A percentile compares a stretch with the other conserved stretches of the same genome.
Conservation (phyloP, 805 yeast species). For the Candida ulmi region DNA sequence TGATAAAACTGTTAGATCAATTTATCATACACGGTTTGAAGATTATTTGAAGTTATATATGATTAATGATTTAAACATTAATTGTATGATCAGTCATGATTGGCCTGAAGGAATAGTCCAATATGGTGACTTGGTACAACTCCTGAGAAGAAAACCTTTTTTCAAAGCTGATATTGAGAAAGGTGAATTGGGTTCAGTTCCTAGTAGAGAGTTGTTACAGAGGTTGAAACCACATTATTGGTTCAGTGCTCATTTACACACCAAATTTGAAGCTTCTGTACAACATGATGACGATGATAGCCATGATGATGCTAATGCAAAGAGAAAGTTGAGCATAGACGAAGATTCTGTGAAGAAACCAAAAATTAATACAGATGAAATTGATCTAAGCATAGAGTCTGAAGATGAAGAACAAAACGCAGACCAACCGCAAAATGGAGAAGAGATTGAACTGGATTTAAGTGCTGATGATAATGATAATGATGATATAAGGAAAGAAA, state of each 20-base stretch:
- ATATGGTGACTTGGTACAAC: slow-evolving; percentile 48
- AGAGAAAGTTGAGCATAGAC: slow-evolving; percentile 9
- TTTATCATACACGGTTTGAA: slow-evolving; percentile 60
- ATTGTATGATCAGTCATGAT: slow-evolving; percentile 77
- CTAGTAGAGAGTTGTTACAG: slow-evolving; percentile 49
- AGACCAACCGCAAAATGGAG: no score
- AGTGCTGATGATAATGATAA: slow-evolving; percentile 1
- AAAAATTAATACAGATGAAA: slow-evolving; percentile 19
- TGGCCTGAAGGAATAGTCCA: slow-evolving; percentile 85
- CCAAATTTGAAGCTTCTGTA: slow-evolving; percentile 55
- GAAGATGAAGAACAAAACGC: background rate
- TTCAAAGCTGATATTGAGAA: slow-evolving; percentile 58
- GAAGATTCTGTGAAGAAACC: slow-evolving; percentile 7
- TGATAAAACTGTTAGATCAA: slow-evolving; percentile 42
- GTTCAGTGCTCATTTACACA: slow-evolving; percentile 91
- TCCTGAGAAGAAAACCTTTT: slow-evolving; percentile 59
- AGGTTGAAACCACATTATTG: slow-evolving; percentile 61
- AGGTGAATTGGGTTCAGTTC: slow-evolving; percentile 67
- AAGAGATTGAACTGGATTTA: slow-evolving; percentile 14
- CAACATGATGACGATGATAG: slow-evolving; percentile 22
- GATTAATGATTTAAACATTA: slow-evolving; percentile 30
- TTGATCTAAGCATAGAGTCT: slow-evolving; percentile 17
- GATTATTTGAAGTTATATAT: slow-evolving; percentile 53
- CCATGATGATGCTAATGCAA: background rate
- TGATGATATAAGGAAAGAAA: background rate